Conservation (phyloP, 75 land plant genomes). For the Adiantum capillusveneris region DNA sequence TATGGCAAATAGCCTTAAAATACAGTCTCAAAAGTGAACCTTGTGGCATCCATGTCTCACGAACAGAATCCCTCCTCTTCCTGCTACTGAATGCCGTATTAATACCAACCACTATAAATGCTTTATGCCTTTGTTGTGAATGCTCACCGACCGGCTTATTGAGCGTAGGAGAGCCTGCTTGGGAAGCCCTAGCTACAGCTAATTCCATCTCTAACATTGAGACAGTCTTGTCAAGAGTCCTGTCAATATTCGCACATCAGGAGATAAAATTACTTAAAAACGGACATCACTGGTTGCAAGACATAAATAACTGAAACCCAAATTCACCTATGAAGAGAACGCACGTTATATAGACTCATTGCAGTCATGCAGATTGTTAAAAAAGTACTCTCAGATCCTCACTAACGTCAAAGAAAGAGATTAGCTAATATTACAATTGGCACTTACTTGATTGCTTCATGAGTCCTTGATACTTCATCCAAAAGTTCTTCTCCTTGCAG, state of each 20-base stretch:
- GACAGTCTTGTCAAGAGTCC: conserved; percentile 70
- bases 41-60: conserved; percentile 95
- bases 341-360: too few species aligned
- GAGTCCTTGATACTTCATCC: conserved; percentile 51
- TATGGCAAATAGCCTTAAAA: not conserved
- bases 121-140: conserved; percentile 38
- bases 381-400: too few species aligned
- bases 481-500: conserved; percentile 19
- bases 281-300: too few species aligned
- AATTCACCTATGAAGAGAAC: too few species aligned
- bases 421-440: not conserved
- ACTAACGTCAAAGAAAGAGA: too few species aligned
- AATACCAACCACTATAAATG: conserved; percentile 77
- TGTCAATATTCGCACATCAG: too few species aligned
- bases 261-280: too few species aligned
- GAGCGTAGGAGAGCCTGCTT: conserved; percentile 35
- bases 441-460: conserved; percentile 54
- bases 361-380: too few species aligned
- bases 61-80: conserved; percentile 85
- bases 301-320: too few species aligned
- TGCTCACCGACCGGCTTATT: conserved; percentile 18
- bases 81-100: conserved; percentile 96
- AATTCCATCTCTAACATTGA: conserved; percentile 70
- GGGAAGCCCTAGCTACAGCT: conserved; percentile 65
- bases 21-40: conserved; percentile 21